Evolutionary conservation across 345 rosid species (phyloP), one percentile per base, ranked within the genome.

Genomic region (Eucalyptus sideroxylon): DNA sequence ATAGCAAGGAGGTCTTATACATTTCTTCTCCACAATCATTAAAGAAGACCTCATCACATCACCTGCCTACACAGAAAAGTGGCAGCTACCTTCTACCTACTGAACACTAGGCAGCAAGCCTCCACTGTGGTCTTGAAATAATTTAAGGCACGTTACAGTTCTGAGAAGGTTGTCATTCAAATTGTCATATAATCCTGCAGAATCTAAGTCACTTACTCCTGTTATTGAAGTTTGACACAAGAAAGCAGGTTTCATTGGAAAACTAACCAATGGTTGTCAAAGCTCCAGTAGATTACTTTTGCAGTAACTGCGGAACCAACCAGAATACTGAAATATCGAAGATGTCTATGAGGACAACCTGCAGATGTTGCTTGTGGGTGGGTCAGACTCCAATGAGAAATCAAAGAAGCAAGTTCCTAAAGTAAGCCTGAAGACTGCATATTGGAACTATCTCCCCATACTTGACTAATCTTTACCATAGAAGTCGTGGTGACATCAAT

Each of bases 71-170:
- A 89, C 91, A 90, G 87, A 91, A 89, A 88, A 93, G 88, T 87
- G 93, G 72, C 89, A 92, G 91, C 90, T 85, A 89, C 82, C 91
- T 88, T 90, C 93, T 92, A 87, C 91, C 96, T 88, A 95, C 96
- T 69, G 96, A 94, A 81, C 92, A 95, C 91, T 91, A 97, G 93
- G 99, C 97, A n/a, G 97, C 98, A 90, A 98, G 99, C 93, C 98
- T 97, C 89, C 96, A 95, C 86, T 95, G 95, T 89, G 99, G 99
- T 91, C 94, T 98, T 92, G 96, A 96, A 93, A 95, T 96, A 92
- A 94, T 98, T 87, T 98, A 92, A 72, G 92, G 95, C 90, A 96
- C 92, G 95, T 94, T 94, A 93, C 96, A 62, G 94, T 96, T 87
- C 93, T 93, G 86, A 94, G 96, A 93, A 91, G 94, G 65, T 97